Evolutionary conservation across 805 yeast species (phyloP).

Genomic region (Candida sphagnicola): DNA sequence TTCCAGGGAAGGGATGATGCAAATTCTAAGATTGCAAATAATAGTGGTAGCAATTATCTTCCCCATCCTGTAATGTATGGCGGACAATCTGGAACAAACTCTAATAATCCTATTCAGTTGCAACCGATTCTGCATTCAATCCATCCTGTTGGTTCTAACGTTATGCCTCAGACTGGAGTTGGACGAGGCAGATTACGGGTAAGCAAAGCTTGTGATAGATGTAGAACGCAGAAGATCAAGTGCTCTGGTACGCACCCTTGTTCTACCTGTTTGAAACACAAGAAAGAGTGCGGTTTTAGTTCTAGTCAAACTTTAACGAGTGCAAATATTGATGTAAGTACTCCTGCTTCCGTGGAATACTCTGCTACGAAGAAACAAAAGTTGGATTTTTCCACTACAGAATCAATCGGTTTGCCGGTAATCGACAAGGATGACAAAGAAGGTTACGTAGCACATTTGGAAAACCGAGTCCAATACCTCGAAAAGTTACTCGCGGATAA

Average conservation of each 20-base stretch:
- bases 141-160: neutral
- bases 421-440: conserved; percentile 10
- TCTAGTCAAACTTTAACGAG: neutral
- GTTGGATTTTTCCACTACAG: conserved; percentile 7
- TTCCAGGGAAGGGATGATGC: neutral
- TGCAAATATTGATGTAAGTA: neutral
- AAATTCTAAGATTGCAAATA: neutral
- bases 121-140: neutral
- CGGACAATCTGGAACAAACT: neutral
- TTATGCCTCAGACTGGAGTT: neutral
- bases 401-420: conserved; percentile 18
- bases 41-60: neutral
- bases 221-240: conserved; percentile 53
- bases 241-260: conserved; percentile 56
- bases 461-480: conserved; percentile 37
- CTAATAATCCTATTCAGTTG: neutral
- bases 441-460: conserved; percentile 30
- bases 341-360: neutral
- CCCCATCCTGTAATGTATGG: neutral
- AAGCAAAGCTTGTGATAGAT: conserved; percentile 52
- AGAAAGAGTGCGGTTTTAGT: conserved; percentile 29
- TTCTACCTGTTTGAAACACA: conserved; percentile 38
- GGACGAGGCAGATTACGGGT: conserved; percentile 33
- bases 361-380: conserved; percentile 9
- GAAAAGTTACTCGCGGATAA: conserved; percentile 25